Percentiles rank a stretch among this genome's conserved stretches.
phyloP scores from a whole-genome alignment of 352 stramenopile species.

The Globisporangium nodosum region DNA sequence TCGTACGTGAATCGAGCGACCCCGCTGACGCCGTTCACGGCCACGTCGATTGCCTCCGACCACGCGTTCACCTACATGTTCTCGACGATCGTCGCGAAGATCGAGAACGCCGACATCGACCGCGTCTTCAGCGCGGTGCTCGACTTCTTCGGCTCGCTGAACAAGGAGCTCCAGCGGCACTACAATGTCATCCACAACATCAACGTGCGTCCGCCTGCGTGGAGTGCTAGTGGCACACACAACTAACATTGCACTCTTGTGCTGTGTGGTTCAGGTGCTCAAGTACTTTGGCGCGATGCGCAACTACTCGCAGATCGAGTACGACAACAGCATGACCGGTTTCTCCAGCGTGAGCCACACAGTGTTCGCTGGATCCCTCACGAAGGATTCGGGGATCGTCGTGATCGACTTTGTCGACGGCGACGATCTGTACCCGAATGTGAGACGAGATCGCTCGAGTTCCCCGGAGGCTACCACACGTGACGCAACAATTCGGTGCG shows the following conservation, averaged over 20 bases:
- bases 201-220: background rate
- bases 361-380: constrained; percentile 2
- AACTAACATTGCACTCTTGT: background rate
- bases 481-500: background rate
- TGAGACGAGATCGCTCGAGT: background rate
- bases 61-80: constrained; percentile 31
- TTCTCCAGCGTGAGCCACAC: constrained; percentile 5
- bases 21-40: constrained; percentile 27
- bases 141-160: background rate
- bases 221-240: background rate
- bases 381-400: constrained; percentile 10
- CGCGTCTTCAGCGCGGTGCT: background rate
- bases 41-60: constrained; percentile 47
- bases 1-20: constrained; percentile 20
- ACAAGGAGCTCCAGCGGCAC: background rate
- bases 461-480: background rate
- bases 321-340: background rate
- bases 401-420: constrained; percentile 39
- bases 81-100: constrained; percentile 37
- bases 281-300: background rate
- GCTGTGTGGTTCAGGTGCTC: background rate
- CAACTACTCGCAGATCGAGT: constrained; percentile 4
- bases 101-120: constrained; percentile 9
- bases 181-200: constrained; percentile 1
- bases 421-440: constrained; percentile 21